Evolutionary conservation across 1,284 basidiomycete genomes (phyloP).

Genomic region (Peniophora sp.): DNA sequence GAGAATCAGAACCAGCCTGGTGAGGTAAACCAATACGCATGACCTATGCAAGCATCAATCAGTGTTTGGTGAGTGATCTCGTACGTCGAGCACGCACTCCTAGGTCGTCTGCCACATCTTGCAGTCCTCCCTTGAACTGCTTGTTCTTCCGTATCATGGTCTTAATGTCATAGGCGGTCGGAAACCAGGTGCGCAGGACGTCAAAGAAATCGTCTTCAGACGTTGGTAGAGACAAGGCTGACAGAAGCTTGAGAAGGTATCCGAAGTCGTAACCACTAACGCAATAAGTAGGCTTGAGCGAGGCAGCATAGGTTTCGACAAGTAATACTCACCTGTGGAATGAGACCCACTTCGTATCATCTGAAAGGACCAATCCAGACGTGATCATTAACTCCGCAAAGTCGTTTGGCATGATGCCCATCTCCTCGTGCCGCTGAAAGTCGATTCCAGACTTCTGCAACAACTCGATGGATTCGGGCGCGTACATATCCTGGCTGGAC

Average conservation of each 20-base stretch:
- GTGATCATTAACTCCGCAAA: constrained; percentile 98
- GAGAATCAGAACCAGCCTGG: constrained; percentile 93
- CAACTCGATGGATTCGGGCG: constrained; percentile 93
- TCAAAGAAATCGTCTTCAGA: constrained; percentile 91
- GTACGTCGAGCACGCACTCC: constrained; percentile 42
- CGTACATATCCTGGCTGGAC: constrained; percentile 94
- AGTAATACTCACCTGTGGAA: constrained; percentile 84
- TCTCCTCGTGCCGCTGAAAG: constrained; percentile 87
- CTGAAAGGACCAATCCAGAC: constrained; percentile 84
- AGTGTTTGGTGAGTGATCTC: not conserved
- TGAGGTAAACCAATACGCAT: constrained; percentile 88
- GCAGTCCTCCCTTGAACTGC: constrained; percentile 86
- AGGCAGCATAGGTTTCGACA: not conserved
- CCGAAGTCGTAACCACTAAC: constrained; percentile 97
- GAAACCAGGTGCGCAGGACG: constrained; percentile 89
- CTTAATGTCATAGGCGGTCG: constrained; percentile 96
- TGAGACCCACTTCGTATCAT: constrained; percentile 94
- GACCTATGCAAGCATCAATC: constrained; percentile 41
- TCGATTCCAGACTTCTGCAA: constrained; percentile 95
- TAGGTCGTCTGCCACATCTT: constrained; percentile 93
- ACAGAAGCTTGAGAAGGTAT: constrained; percentile 94
- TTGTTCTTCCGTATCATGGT: constrained; percentile 90
- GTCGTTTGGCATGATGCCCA: constrained; percentile 89
- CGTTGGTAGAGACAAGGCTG: constrained; percentile 80
- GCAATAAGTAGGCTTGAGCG: constrained; percentile 5